Evolutionary conservation across 306 rosid genomes (phyloP), one percentile per base, ranked within the genome.

Genomic region (Malus sylvestris): DNA sequence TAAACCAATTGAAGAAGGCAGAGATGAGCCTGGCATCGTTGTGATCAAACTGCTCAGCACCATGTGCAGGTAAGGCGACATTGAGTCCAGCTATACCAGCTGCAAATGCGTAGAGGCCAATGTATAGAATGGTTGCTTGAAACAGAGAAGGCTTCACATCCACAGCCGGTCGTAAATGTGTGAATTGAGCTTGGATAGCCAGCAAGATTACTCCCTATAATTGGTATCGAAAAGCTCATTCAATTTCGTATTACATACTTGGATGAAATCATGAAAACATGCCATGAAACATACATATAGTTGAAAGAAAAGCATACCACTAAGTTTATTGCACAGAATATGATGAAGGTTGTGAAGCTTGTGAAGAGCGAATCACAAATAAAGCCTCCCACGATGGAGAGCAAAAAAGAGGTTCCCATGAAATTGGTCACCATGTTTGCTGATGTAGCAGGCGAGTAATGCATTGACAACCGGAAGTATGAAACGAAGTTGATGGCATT

Each of bases 391-490:
- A 81, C 12, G 15, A 86, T 72, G 55, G 80, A 76, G 57, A 83
- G 80, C 70, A 86, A 6, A 57, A 29, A 79, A 40, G 87, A 59
- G 15, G 80, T 75, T 65, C 87, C 89, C 70, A 83, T 49, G 68
- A 83, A 86, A 68, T 83, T 83, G 53, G 86, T 81, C 22, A 86
- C 84, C 85, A 76, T 80, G 51, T 73, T 86, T 72, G 87, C 76
- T 57, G 89, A 76, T 74, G 68, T 29, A 27, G 85, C 67, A 13
- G 75, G 71, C 1, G 83, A 60, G 45, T 83, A 86, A 79, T 86
- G 87, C 86, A 83, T 79, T 20, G 82, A 81, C 52, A 64, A 72
- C 20, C 63, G 7, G 58, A 81, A 81, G 38, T 81, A 81, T 3
- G 67, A 66, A 42, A 79, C 80, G 4, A 83, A 81, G 79, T 74